These are phyloP conservation scores for Viridothelium virens DNA, from an alignment of 495 filamentous ascomycete species.

Conservation along the genomic window DNA sequence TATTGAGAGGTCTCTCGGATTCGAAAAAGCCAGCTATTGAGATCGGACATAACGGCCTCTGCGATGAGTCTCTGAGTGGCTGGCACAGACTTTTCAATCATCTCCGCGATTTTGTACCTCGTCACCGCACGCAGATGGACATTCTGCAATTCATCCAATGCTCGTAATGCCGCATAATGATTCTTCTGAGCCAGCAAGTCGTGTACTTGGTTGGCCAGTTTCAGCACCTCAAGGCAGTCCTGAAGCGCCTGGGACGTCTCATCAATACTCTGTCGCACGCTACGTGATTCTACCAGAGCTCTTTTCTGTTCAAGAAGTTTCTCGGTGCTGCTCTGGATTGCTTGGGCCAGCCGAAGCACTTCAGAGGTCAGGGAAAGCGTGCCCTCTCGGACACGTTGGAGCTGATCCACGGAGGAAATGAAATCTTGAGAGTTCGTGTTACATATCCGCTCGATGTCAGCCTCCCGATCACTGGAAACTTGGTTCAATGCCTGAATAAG, in stretches of 20 bases:
- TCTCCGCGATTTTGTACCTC: conserved; percentile 88
- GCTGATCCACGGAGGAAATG: conserved; percentile 81
- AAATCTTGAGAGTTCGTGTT: conserved; percentile 96
- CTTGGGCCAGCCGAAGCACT: conserved; percentile 84
- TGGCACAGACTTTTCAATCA: conserved; percentile 92
- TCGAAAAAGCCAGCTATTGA: conserved; percentile 95
- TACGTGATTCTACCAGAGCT: conserved; percentile 78
- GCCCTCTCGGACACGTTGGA: conserved; percentile 81
- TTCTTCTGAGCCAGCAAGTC: conserved; percentile 85
- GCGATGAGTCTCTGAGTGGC: conserved; percentile 87
- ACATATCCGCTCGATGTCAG: conserved; percentile 90
- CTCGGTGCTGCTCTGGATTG: conserved; percentile 92
- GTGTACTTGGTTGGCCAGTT: conserved; percentile 88
- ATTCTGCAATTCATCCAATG: conserved; percentile 91
- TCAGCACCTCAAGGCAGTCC: conserved; percentile 84
- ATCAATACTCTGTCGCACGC: conserved; percentile 91
- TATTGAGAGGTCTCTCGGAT: conserved; percentile 94
- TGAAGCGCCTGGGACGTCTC: conserved; percentile 83
- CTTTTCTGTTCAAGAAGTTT: conserved; percentile 92
- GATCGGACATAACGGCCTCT: conserved; percentile 91
- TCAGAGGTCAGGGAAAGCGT: conserved; percentile 82
- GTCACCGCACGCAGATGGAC: conserved; percentile 88
- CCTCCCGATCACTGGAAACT: conserved; percentile 77
- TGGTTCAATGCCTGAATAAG: conserved; percentile 70
- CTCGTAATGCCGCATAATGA: conserved; percentile 88